Base-by-base conservation (phyloP, 345 rosid species). In the Combretum micranthum region DNA sequence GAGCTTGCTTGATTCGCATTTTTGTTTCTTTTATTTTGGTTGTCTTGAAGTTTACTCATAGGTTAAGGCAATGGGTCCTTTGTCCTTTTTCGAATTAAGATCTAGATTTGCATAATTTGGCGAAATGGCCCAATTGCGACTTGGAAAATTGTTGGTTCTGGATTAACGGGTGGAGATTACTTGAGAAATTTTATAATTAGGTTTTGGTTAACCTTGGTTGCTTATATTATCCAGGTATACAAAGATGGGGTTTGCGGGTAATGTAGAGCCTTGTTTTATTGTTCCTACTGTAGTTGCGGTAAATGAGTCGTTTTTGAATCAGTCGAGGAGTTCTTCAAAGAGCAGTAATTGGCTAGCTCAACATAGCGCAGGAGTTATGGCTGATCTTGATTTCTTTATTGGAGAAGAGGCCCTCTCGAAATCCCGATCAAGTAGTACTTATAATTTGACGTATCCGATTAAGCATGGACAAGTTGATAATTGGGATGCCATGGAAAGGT, bases 401-500 rank as follows among this genome's bases (percentile, higher is more conserved):
- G 94, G 99, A 32, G 97, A 93, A 0, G 97, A 93, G 69, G 98
- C 97, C 9, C 16, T 86, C 37, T 16, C 87, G 13, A 80, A 72
- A 64, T 83, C 98, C 16, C 67, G 97, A 65, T 76, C 94, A 21
- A 93, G 88, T 64, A 93, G 76, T 57, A 68, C 80, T 15, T 83
- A 93, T 57, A 86, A 75, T 54, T 94, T 93, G 68, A 83, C 67
- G 55, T 83, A 86, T 70, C 97, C 99, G 2, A 85, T 93, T 59
- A 80, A 71, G 63, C 85, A 89, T 32, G 94, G 99, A 55, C 97
- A 93, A 69, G 94, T 93, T 45, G 85, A 85, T 57, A 88, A 93
- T 63, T 93, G 99, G 99, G 99, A 93, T 55, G 89, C 96, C 46
- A 86, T 89, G 97, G 97, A 89, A 64, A 76, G 97, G 77, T 93